A percentile compares a stretch with the other conserved stretches of the same genome.
Evolutionary conservation across 371 early-diverging fungal genomes (phyloP).

Genomic region (Choanephora cucurbitarum): DNA sequence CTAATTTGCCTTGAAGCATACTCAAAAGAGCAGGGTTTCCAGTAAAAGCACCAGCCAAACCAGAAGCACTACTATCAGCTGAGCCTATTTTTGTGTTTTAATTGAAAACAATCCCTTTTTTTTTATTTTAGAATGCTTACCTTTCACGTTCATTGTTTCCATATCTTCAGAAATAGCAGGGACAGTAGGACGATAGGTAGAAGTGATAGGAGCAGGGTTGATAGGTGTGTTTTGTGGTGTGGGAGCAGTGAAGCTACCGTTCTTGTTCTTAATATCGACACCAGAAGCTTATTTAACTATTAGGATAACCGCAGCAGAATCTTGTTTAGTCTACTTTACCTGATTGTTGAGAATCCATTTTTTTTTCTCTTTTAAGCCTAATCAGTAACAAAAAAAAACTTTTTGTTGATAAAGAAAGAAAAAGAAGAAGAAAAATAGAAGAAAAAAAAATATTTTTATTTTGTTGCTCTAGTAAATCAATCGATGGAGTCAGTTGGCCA

Average conservation of each 20-base stretch:
- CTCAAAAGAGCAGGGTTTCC: conserved; percentile 47
- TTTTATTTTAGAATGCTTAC: conserved; percentile 17
- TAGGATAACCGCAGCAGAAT: neutral
- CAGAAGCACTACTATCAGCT: conserved; percentile 9
- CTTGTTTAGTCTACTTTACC: conserved; percentile 16
- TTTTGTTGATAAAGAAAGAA: conserved; percentile 12
- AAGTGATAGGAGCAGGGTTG: conserved; percentile 48
- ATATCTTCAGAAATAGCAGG: conserved; percentile 49
- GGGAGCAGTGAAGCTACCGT: conserved; percentile 37
- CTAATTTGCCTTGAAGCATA: conserved; percentile 64
- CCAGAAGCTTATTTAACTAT: neutral
- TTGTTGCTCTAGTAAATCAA: neutral
- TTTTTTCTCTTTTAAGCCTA: conserved; percentile 7
- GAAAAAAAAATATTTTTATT: conserved; percentile 10
- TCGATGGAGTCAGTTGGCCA: too few relatives aligned
- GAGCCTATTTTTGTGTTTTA: too few relatives aligned
- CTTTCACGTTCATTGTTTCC: conserved; percentile 46
- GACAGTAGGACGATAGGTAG: conserved; percentile 41
- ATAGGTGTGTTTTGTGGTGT: conserved; percentile 55
- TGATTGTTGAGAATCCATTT: conserved; percentile 37
- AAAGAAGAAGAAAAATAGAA: conserved; percentile 15
- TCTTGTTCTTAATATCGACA: conserved; percentile 47
- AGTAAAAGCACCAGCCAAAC: conserved; percentile 15
- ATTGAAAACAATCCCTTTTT: too few relatives aligned
- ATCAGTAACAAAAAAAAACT: conserved; percentile 11